These are phyloP conservation scores for Cornus florida DNA, from an alignment of 148 eudicot species.

Conservation along the genomic window DNA sequence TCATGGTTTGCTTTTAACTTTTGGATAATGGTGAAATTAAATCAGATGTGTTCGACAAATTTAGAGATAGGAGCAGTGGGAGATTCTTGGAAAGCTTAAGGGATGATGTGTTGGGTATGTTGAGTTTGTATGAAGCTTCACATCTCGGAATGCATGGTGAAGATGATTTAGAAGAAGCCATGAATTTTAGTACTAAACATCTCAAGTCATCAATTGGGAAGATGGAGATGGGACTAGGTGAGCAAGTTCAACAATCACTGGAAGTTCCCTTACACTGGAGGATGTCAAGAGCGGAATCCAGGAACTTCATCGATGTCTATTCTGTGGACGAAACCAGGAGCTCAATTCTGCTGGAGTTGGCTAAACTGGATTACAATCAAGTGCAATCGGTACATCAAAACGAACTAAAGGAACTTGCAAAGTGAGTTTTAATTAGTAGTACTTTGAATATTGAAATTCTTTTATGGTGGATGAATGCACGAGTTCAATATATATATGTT, in stretches of 20 bases:
- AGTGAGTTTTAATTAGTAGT: neutral
- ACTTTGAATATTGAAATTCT: too few species aligned
- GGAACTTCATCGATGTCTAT: constrained; percentile 4
- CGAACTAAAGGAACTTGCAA: constrained; percentile 2
- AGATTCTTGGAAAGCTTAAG: neutral
- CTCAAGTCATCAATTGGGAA: neutral
- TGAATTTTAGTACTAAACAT: neutral
- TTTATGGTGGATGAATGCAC: too few species aligned
- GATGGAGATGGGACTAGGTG: neutral
- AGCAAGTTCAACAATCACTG: constrained; percentile 8
- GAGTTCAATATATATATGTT: neutral
- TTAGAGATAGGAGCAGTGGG: constrained; percentile 5
- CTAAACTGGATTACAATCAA: constrained; percentile 16
- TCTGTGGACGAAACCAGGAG: neutral
- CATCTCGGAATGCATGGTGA: constrained; percentile 4
- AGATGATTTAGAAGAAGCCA: constrained; percentile 13
- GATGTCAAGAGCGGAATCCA: constrained; percentile 7
- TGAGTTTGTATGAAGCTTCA: constrained; percentile 12
- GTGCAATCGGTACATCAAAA: constrained; percentile 17
- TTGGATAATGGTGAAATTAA: neutral
- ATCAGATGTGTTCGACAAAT: constrained; percentile 10
- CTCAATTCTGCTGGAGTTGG: neutral
- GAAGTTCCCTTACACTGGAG: constrained; percentile 15
- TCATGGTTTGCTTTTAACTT: too few species aligned
- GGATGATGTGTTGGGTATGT: neutral